These are phyloP conservation scores for Aspergillus alliaceus DNA, from an alignment of 2,329 filamentous ascomycete species.

Conservation along the genomic window DNA sequence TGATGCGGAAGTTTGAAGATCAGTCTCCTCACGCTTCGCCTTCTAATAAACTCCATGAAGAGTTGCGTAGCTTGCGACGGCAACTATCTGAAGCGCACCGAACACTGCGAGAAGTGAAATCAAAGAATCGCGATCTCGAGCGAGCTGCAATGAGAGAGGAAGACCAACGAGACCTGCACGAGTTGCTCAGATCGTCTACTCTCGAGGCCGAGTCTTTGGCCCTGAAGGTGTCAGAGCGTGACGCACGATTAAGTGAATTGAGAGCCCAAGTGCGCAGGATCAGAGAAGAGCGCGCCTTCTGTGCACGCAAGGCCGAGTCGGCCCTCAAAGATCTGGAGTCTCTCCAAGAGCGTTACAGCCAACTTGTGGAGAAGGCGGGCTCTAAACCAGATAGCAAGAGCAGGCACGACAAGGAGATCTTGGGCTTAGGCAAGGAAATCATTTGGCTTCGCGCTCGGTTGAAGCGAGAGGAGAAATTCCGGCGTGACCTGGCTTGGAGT, in stretches of 20 bases:
- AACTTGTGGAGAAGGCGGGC: constrained; percentile 52
- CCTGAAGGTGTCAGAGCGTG: constrained; percentile 68
- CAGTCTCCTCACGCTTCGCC: constrained; percentile 56
- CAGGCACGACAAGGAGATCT: constrained; percentile 64
- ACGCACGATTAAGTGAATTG: constrained; percentile 60
- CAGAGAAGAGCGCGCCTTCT: constrained; percentile 47
- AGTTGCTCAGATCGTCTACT: constrained; percentile 48
- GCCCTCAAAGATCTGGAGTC: constrained; percentile 45
- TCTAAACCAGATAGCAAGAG: constrained; percentile 44
- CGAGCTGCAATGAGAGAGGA: constrained; percentile 49
- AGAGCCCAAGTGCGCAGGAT: constrained; percentile 64
- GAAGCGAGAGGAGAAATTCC: constrained; percentile 75
- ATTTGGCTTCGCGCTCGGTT: constrained; percentile 83
- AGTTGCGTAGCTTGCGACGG: constrained; percentile 59
- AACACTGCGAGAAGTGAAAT: constrained; percentile 56
- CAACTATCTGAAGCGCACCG: constrained; percentile 63
- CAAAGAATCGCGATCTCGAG: constrained; percentile 52
- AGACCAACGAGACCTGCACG: constrained; percentile 46
- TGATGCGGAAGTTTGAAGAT: constrained; percentile 52
- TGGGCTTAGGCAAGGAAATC: constrained; percentile 84
- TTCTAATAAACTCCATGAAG: constrained; percentile 46
- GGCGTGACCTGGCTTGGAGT: constrained; percentile 77
- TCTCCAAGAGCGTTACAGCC: constrained; percentile 63
- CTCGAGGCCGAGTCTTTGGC: constrained; percentile 65
- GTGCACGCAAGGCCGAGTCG: constrained; percentile 41